Base-by-base conservation (phyloP, 1,139 yeast genomes). In the Magnusiomyces fungicola region DNA sequence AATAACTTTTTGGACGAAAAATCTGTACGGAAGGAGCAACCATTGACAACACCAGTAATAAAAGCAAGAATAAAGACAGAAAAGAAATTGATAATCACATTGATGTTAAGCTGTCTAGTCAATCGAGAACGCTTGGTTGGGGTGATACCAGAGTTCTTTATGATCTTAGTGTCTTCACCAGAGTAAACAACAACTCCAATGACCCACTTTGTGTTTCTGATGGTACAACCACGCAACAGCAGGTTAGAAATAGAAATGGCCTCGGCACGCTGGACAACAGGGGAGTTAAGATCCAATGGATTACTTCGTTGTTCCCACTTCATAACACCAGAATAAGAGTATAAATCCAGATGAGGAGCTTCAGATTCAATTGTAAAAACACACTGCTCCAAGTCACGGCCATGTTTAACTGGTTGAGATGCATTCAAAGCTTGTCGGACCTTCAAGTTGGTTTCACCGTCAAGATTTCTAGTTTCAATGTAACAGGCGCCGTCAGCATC, bases 381-480 rank as follows among this genome's bases (percentile, higher is more conserved):
- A 40, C 87, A 72, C 58, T 80, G 78, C 45, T 82, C 82, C 53
- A 88, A 70, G 62, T 90, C 96, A 40, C 75, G 71, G 0, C 92
- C 74, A 54, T 76, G 87, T 56, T 74, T 78, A 51, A 87, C 69
- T n/a, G 68, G 62, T 34, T 79, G 75, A 22, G 94, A 86, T 55
- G 86, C 79, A 52, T 79, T 76, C 48, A 90, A 67, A 14, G 94
- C 79, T 55, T 79, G 81, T 56, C 89, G 83, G 37, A 80, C 78
- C 66, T 92, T 92, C 67, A 92, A 74, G 65, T 90, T 92, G 2
- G 97, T 87, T 68, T 92, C 98, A 66, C 98, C 98, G 68, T 92
- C 98, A 60, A 92, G 74, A 65, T 90, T 92, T 61, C 89, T 86
- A 1, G 98, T 92, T 67, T 92, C 98, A 41, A 90, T 81, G 61